Evolutionary conservation across 163 green algal species (phyloP).

Genomic region (Chloromonas sp.): DNA sequence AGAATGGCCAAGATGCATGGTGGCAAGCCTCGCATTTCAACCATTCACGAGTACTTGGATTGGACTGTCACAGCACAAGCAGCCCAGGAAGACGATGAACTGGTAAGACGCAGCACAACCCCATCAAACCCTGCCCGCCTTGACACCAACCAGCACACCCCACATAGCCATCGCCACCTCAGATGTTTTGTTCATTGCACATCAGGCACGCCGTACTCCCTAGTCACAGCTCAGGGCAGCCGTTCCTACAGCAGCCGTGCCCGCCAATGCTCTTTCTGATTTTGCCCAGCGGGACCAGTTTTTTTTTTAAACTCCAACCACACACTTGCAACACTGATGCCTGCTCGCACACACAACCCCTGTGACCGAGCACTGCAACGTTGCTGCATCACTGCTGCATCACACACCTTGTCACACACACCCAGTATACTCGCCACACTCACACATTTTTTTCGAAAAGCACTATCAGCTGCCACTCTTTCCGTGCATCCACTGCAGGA

Average conservation of each 20-base stretch:
- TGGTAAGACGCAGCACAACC: conserved; percentile 35
- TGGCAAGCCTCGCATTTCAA: conserved; percentile 67
- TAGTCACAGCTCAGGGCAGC: too few species aligned
- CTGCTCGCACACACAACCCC: too few species aligned
- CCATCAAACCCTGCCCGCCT: neutral
- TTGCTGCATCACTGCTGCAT: too few species aligned
- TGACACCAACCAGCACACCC: neutral
- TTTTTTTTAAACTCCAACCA: neutral
- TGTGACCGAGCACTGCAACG: too few species aligned
- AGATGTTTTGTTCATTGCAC: too few species aligned
- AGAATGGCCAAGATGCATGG: conserved; percentile 56
- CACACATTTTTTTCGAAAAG: neutral
- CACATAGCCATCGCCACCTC: too few species aligned
- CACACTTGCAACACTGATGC: neutral
- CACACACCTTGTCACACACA: neutral
- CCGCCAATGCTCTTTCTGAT: neutral
- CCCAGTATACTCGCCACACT: neutral
- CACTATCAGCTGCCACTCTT: neutral
- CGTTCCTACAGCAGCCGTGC: too few species aligned
- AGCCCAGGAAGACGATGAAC: conserved; percentile 56
- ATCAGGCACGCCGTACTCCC: too few species aligned
- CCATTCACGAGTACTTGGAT: conserved; percentile 93
- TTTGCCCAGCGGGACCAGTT: neutral
- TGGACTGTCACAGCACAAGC: conserved; percentile 82
- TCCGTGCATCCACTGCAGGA: conserved; percentile 50